Conservation (phyloP, 139 green algal species). For the Coelastrella sp. region DNA sequence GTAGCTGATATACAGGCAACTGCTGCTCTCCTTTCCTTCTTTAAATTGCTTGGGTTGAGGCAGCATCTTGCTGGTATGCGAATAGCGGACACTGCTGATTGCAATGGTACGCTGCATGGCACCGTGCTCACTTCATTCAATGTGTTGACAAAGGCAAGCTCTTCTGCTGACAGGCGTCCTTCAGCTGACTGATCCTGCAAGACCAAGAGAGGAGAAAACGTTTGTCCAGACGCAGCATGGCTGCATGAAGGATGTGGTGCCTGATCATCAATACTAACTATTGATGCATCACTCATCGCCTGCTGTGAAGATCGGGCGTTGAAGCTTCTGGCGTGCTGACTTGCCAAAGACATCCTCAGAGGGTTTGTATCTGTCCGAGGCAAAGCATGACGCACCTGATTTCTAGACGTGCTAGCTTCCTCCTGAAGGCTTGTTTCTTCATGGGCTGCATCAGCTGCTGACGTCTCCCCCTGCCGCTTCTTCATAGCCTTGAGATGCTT, state of each 20-base stretch:
- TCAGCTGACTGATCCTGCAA: neutral
- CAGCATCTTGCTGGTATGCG: neutral
- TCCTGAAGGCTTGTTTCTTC: neutral
- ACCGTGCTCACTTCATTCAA: conserved; percentile 65
- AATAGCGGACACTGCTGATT: neutral
- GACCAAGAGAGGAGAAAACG: neutral
- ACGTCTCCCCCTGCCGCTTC: neutral
- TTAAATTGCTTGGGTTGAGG: neutral
- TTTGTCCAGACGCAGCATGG: neutral
- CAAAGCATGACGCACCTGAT: neutral
- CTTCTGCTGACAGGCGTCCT: conserved; percentile 51
- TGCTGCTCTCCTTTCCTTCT: too few species aligned
- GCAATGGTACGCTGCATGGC: neutral
- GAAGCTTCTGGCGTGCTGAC: too few species aligned
- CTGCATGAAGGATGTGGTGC: too few species aligned
- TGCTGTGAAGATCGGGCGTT: too few species aligned
- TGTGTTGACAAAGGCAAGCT: conserved; percentile 57
- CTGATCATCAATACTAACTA: too few species aligned
- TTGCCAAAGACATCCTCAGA: too few species aligned
- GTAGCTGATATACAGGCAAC: too few species aligned
- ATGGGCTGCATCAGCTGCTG: neutral
- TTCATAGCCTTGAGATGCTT: conserved; percentile 60
- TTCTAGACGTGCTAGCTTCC: conserved; percentile 17
- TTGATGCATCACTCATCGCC: too few species aligned
- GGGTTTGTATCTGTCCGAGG: too few species aligned